These are phyloP conservation scores for Alternaria incomplexa DNA, from an alignment of 2,329 filamentous ascomycete genomes.

Conservation along the genomic window DNA sequence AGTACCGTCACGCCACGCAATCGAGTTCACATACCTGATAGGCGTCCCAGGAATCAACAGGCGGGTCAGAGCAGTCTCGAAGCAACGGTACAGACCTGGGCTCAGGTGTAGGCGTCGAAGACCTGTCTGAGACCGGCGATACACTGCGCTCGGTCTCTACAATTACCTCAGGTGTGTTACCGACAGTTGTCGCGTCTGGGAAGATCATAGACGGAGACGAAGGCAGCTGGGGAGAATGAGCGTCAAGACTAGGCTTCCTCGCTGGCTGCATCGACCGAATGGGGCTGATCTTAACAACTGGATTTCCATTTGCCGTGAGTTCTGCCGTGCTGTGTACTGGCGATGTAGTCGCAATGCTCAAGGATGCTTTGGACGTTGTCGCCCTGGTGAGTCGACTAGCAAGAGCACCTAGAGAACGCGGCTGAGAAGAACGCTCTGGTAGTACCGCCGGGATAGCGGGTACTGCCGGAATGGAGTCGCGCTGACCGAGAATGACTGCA, in stretches of 20 bases:
- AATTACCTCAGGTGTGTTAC: not conserved
- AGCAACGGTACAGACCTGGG: not conserved
- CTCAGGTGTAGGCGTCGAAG: not conserved
- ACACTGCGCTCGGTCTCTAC: not conserved
- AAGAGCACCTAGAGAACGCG: slow-evolving; percentile 15
- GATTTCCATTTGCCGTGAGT: not conserved
- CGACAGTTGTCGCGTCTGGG: not conserved
- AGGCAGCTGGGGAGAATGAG: not conserved
- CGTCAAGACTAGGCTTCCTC: slow-evolving; percentile 11
- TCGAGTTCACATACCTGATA: not conserved
- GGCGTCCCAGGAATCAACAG: not conserved
- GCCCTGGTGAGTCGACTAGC: slow-evolving; percentile 15
- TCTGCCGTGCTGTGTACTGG: slow-evolving; percentile 9
- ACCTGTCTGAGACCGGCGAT: not conserved
- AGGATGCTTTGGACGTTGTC: slow-evolving; percentile 10
- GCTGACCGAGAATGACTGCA: slow-evolving; percentile 22
- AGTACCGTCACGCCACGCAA: not conserved
- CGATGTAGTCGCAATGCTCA: slow-evolving; percentile 8
- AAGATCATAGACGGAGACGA: not conserved
- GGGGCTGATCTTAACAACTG: slow-evolving; percentile 18
- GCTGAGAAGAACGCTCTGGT: not conserved
- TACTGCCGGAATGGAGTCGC: slow-evolving; percentile 8
- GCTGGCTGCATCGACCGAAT: slow-evolving; percentile 34
- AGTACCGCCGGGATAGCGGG: slow-evolving; percentile 9
- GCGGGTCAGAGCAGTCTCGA: not conserved